A percentile compares a stretch with the other conserved stretches of the same genome.
Conservation (phyloP, 345 rosid genomes). For the Rhodamnia rubescens region DNA sequence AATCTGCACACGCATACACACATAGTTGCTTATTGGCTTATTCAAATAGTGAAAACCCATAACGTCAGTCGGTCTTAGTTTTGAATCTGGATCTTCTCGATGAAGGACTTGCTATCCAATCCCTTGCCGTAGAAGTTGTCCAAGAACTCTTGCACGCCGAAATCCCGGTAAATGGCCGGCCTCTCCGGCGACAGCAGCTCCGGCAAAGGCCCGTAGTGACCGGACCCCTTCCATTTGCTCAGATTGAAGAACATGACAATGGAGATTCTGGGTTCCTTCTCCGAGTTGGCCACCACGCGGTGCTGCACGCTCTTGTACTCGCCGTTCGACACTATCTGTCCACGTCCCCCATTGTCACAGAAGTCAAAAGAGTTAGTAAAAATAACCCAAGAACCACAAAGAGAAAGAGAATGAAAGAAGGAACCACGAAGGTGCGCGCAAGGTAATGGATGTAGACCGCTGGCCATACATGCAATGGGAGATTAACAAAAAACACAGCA, state of each 20-base stretch:
- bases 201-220: constrained; percentile 16
- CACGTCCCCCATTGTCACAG: neutral
- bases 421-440: too few species aligned
- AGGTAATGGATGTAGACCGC: too few species aligned
- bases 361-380: neutral
- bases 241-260: constrained; percentile 11
- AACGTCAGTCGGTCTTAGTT: neutral
- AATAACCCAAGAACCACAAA: too few species aligned
- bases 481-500: neutral
- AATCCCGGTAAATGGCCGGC: constrained; percentile 12
- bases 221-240: constrained; percentile 11
- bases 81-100: constrained; percentile 2
- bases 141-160: constrained; percentile 3
- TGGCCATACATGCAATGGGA: too few species aligned
- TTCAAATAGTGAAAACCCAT: neutral
- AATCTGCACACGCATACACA: too few species aligned
- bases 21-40: neutral
- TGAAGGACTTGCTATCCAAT: constrained; percentile 13
- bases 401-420: too few species aligned
- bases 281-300: constrained; percentile 16
- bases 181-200: constrained; percentile 13
- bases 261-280: constrained; percentile 14
- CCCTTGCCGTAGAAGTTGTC: constrained; percentile 12
- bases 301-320: constrained; percentile 25
- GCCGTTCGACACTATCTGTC: constrained; percentile 23